A percentile compares a stretch with the other conserved stretches of the same genome.
These are phyloP conservation scores for Paecilomyces sp. DNA, from an alignment of 2,329 filamentous ascomycete genomes.

Conservation along the genomic window DNA sequence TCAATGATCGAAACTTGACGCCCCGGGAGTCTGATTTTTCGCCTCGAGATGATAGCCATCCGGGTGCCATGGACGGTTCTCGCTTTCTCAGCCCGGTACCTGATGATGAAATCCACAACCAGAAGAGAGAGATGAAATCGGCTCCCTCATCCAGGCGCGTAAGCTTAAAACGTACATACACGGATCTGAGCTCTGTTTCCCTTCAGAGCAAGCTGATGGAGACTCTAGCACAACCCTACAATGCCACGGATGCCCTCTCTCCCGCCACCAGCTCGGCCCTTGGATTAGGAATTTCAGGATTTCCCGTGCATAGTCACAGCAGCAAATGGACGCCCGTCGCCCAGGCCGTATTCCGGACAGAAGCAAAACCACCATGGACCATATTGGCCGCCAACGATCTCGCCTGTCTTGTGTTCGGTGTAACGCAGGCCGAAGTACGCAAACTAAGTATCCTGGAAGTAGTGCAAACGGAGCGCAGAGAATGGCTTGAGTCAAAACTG, in stretches of 20 bases:
- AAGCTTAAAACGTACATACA: slow-evolving; percentile 78
- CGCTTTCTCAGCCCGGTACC: slow-evolving; percentile 21
- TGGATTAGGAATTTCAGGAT: slow-evolving; percentile 32
- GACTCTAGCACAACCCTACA: slow-evolving; percentile 74
- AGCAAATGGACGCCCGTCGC: slow-evolving; percentile 85
- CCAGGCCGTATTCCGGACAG: slow-evolving; percentile 97
- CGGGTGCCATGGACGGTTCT: slow-evolving; percentile 12
- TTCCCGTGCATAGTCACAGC: slow-evolving; percentile 75
- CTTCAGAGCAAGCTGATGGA: slow-evolving; percentile 81
- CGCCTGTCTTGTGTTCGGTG: slow-evolving; percentile 96
- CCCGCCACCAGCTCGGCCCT: slow-evolving; percentile 25
- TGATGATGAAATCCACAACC: slow-evolving; percentile 23
- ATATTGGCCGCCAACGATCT: slow-evolving; percentile 95
- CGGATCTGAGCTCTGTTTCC: slow-evolving; percentile 67
- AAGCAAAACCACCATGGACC: slow-evolving; percentile 83
- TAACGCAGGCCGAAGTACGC: slow-evolving; percentile 89
- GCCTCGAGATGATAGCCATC: slow-evolving; percentile 5
- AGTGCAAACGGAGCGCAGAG: slow-evolving; percentile 78
- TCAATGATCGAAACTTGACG: slow-evolving; percentile 41
- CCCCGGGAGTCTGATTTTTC: background rate
- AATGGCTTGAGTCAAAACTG: slow-evolving; percentile 85
- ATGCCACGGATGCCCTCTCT: slow-evolving; percentile 44
- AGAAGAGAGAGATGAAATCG: slow-evolving; percentile 25
- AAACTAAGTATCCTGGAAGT: slow-evolving; percentile 94
- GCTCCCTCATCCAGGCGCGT: slow-evolving; percentile 54